These are phyloP conservation scores for Mortierella sp. DNA, from an alignment of 371 early-diverging fungal genomes.

Conservation along the genomic window DNA sequence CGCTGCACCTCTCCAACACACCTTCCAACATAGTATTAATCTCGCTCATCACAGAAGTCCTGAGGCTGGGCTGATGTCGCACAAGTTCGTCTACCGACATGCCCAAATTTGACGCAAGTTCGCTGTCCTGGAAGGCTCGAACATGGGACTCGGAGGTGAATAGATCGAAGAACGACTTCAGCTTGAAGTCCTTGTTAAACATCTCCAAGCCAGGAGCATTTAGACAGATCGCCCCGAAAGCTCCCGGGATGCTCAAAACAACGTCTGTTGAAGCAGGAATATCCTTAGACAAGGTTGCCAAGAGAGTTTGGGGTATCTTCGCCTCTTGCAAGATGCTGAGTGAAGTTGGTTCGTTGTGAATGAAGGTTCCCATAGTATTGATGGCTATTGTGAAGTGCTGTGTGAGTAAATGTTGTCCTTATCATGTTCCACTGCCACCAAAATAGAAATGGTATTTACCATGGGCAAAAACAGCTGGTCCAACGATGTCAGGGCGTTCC, in stretches of 20 bases:
- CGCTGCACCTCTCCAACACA: constrained; percentile 59
- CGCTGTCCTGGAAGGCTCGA: constrained; percentile 82
- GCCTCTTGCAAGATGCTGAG: constrained; percentile 92
- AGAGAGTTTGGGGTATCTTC: constrained; percentile 84
- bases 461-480: constrained; percentile 75
- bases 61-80: constrained; percentile 92
- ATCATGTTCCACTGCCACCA: too few relatives aligned
- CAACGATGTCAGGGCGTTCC: constrained; percentile 78
- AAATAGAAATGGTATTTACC: constrained; percentile 51
- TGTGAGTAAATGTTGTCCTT: too few relatives aligned
- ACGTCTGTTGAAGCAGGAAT: constrained; percentile 82
- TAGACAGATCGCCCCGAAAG: constrained; percentile 96
- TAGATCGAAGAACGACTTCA: constrained; percentile 77
- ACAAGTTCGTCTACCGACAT: constrained; percentile 93
- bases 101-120: constrained; percentile 84
- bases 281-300: constrained; percentile 71
- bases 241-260: constrained; percentile 86
- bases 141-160: constrained; percentile 83
- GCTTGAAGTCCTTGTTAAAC: constrained; percentile 76
- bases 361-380: constrained; percentile 93
- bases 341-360: constrained; percentile 97
- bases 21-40: constrained; percentile 73
- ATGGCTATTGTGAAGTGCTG: constrained; percentile 66
- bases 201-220: constrained; percentile 87
- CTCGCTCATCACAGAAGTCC: constrained; percentile 72